phyloP scores from a whole-genome alignment of 768 basidiomycete species.

The Mrakia gelida region DNA sequence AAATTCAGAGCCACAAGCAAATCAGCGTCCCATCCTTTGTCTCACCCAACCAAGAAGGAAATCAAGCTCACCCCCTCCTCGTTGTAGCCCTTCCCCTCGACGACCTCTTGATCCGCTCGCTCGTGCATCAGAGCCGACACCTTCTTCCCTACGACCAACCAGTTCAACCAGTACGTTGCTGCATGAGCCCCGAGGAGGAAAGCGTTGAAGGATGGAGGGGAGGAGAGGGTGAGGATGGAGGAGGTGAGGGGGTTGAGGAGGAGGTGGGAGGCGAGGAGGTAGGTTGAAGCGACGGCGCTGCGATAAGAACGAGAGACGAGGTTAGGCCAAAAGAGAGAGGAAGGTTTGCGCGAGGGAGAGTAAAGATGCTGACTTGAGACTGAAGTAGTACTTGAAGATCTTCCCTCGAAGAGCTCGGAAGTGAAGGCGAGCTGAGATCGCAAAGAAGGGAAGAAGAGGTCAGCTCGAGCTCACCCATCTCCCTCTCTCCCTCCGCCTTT shows the following conservation, averaged over 20 bases:
- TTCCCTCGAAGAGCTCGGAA: background rate
- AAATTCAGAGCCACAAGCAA: background rate
- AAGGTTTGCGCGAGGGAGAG: background rate
- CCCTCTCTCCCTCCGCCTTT: no score
- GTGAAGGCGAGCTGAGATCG: background rate
- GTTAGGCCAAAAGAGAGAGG: background rate
- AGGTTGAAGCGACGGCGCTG: background rate
- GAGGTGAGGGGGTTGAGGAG: background rate
- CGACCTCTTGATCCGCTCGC: background rate
- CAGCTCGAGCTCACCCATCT: background rate
- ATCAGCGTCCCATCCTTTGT: background rate
- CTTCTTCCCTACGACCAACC: background rate
- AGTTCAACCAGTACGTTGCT: background rate
- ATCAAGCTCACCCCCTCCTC: background rate
- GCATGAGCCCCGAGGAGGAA: background rate
- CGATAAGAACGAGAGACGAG: background rate
- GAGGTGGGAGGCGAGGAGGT: background rate
- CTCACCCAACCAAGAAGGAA: background rate
- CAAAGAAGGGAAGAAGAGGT: background rate
- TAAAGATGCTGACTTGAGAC: background rate
- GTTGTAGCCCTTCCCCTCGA: background rate
- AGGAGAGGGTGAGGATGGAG: background rate
- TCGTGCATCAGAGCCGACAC: background rate
- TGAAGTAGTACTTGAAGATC: background rate
- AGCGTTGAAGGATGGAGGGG: background rate